These are phyloP conservation scores for Cutaneotrichosporon dermatis DNA, from an alignment of 1,284 basidiomycete genomes.

Conservation along the genomic window DNA sequence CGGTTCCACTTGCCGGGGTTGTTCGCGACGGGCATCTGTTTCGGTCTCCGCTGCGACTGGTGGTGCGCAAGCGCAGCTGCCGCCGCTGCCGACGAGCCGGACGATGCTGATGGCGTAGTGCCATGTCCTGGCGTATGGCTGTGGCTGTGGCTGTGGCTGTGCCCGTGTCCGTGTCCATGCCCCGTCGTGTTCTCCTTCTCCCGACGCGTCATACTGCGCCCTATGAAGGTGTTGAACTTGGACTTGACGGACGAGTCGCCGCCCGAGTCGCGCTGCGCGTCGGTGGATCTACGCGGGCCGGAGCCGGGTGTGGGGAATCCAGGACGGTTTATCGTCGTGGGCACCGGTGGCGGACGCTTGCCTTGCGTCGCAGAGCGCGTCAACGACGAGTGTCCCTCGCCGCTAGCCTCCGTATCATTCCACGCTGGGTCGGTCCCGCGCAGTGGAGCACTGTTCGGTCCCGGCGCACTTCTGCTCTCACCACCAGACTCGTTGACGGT, in stretches of 20 bases:
- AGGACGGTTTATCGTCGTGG: slow-evolving; percentile 19
- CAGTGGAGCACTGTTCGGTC: neutral
- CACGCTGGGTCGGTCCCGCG: neutral
- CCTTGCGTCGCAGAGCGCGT: neutral
- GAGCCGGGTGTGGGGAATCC: slow-evolving; percentile 9
- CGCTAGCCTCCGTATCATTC: neutral
- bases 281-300: neutral
- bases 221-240: slow-evolving; percentile 2
- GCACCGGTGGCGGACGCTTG: slow-evolving; percentile 14
- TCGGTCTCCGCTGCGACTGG: no score
- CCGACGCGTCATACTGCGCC: neutral
- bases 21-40: no score
- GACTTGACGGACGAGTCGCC: slow-evolving; percentile 1
- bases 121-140: slow-evolving; percentile 30
- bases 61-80: no score
- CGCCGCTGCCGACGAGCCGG: no score
- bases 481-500: neutral
- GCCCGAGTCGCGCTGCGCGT: neutral
- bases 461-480: no score
- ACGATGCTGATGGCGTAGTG: no score
- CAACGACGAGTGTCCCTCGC: neutral
- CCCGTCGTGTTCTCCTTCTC: neutral
- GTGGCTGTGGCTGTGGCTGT: neutral
- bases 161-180: neutral
- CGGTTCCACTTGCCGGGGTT: slow-evolving; percentile 29